Base-by-base conservation (phyloP, 2,329 filamentous ascomycete species). In the Trematosphaeria pertusa region DNA sequence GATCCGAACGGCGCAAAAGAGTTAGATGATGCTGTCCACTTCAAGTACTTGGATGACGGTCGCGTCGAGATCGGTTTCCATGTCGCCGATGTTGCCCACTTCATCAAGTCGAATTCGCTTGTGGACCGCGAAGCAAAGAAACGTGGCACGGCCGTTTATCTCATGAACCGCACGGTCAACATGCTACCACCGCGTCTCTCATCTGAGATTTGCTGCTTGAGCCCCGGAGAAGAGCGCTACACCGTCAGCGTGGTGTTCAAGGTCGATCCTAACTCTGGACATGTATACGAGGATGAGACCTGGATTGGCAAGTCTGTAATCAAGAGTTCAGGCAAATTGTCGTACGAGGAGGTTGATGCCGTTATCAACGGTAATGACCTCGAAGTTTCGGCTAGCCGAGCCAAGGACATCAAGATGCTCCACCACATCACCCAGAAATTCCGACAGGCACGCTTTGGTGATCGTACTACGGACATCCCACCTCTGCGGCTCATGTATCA, bases 101-200 rank as follows among this genome's bases (percentile, higher is more conserved):
- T 99, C 69, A 90, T 99, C 71, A 97, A 97, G 81, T 81, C 87
- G 37, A 96, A 95, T 78, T 96, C 92, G 12, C 83, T 97, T 35
- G 92, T 97, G 39, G 94, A 99, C 66, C 88, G 94, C 36, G 94
- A 99, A 75, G 94, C 94, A 9, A 96, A 94, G 83, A 99, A 97
- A 81, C 90, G 94, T 58, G 93, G 93, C 51, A 97, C 92, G 46
- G 92, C 91, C 26, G 94, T 99, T 18, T 95, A 97, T 68, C 81
- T 99, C 54, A 88, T 96, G 76, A 94, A 96, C 77, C 87, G 91
- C 77, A 87, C 78, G 79, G 93, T 83, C 81, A 93, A 79, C 64
- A 86, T 99, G 81, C 84, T 99, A 28, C 94, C 94, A 11, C 81
- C 89, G 1, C 91, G 90, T 74, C 80, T 99, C 53, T 88, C 91